Conservation (phyloP, 768 basidiomycete species). For the Strobilomyces confusus region DNA sequence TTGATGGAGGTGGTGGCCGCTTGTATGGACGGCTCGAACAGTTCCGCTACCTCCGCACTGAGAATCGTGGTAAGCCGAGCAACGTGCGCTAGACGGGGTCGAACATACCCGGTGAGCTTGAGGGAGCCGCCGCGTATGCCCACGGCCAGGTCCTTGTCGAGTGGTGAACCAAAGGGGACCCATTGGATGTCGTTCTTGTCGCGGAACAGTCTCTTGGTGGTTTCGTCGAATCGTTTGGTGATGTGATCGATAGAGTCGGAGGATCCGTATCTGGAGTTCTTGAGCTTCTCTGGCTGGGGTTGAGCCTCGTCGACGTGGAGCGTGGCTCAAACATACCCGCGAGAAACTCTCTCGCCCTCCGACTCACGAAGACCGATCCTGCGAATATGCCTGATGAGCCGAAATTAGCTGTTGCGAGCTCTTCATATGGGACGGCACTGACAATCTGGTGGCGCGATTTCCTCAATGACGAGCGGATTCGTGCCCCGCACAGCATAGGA, state of each 20-base stretch:
- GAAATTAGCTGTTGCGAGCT: slow-evolving; percentile 2
- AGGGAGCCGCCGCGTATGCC: slow-evolving; percentile 72
- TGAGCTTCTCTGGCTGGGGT: slow-evolving; percentile 57
- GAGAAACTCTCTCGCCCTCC: slow-evolving; percentile 67
- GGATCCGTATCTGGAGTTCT: slow-evolving; percentile 67
- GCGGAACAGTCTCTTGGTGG: slow-evolving; percentile 75
- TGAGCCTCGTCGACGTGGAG: slow-evolving; percentile 1
- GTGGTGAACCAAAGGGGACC: slow-evolving; percentile 71
- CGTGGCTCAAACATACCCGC: slow-evolving; percentile 43
- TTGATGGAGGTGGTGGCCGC: slow-evolving; percentile 69
- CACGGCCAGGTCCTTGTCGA: slow-evolving; percentile 66
- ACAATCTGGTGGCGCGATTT: slow-evolving; percentile 83
- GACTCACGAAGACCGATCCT: slow-evolving; percentile 78
- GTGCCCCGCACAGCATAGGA: slow-evolving; percentile 73
- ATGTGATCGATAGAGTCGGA: slow-evolving; percentile 73
- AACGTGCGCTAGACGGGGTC: slow-evolving; percentile 16
- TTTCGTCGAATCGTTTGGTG: slow-evolving; percentile 76
- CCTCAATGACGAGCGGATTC: slow-evolving; percentile 71
- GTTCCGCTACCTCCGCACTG: slow-evolving; percentile 54
- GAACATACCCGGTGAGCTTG: slow-evolving; percentile 62
- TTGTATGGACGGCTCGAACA: slow-evolving; percentile 78
- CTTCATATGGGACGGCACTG: slow-evolving; percentile 20
- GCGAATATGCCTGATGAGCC: slow-evolving; percentile 63
- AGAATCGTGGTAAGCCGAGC: background rate
- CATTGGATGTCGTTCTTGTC: slow-evolving; percentile 66